Percentiles rank a stretch among this genome's conserved stretches.
These are phyloP conservation scores for Pythium sukuiense DNA, from an alignment of 352 stramenopile species.

Conservation along the genomic window DNA sequence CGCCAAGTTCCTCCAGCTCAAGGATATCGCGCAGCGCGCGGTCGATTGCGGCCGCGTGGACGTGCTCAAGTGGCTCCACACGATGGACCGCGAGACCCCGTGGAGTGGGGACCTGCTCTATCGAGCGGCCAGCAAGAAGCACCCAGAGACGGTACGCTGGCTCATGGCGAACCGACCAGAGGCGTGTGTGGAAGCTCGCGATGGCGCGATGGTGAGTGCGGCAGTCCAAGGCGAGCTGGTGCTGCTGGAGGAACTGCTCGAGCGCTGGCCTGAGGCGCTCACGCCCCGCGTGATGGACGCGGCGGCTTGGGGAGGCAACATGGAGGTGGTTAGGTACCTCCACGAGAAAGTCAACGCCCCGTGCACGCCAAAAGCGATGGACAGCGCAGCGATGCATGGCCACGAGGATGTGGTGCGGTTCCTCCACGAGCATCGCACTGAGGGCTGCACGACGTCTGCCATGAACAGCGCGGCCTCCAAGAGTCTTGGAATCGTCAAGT, in stretches of 20 bases:
- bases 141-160: neutral
- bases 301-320: neutral
- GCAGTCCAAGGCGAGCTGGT: neutral
- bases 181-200: neutral
- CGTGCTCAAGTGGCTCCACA: neutral
- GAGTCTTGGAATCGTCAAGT: constrained; percentile 3
- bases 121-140: too few species aligned
- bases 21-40: too few species aligned
- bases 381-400: neutral
- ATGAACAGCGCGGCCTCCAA: neutral
- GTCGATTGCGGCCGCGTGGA: neutral
- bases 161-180: neutral
- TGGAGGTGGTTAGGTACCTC: neutral
- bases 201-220: neutral
- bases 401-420: neutral
- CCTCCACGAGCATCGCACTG: neutral
- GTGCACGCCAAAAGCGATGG: neutral
- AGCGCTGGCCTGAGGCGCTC: neutral
- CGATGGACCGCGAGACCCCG: neutral
- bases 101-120: too few species aligned
- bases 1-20: too few species aligned
- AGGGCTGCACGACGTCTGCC: neutral
- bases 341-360: neutral
- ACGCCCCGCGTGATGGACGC: neutral
- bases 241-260: neutral